Conservation (phyloP, 768 basidiomycete species). For the Collybia sp. region DNA sequence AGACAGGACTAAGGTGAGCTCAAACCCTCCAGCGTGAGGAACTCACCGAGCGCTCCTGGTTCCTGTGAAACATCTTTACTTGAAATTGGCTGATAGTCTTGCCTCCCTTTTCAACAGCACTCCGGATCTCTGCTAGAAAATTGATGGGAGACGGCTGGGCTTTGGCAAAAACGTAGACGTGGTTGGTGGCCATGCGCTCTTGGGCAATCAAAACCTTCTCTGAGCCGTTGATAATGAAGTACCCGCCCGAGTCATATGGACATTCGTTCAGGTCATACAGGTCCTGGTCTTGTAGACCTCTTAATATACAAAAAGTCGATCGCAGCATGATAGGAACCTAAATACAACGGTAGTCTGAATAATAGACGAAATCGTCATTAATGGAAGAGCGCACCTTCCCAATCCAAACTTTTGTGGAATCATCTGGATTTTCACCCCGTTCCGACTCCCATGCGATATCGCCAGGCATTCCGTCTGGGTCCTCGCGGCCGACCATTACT, state of each 20-base stretch:
- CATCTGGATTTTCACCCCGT: constrained; percentile 56
- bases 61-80: constrained; percentile 93
- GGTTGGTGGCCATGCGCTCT: constrained; percentile 99
- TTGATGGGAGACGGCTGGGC: constrained; percentile 94
- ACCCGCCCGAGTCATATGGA: constrained; percentile 97
- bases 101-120: constrained; percentile 95
- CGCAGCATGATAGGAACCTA: constrained; percentile 98
- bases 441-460: constrained; percentile 77
- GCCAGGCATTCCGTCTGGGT: constrained; percentile 75
- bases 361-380: background rate
- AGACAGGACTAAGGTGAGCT: constrained; percentile 4
- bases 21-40: constrained; percentile 4
- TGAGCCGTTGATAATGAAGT: constrained; percentile 99
- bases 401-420: constrained; percentile 86
- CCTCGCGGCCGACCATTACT: constrained; percentile 75
- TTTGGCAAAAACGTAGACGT: constrained; percentile 98
- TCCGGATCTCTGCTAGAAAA: constrained; percentile 95
- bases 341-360: constrained; percentile 5
- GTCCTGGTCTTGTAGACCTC: constrained; percentile 72
- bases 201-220: constrained; percentile 99
- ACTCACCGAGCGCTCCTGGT: constrained; percentile 84
- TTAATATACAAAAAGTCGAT: constrained; percentile 91
- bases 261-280: constrained; percentile 94
- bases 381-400: constrained; percentile 63
- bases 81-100: constrained; percentile 98